A percentile compares a stretch with the other conserved stretches of the same genome.
Evolutionary conservation across 2,329 filamentous ascomycete genomes (phyloP).

Genomic region (Xylaria sp.): DNA sequence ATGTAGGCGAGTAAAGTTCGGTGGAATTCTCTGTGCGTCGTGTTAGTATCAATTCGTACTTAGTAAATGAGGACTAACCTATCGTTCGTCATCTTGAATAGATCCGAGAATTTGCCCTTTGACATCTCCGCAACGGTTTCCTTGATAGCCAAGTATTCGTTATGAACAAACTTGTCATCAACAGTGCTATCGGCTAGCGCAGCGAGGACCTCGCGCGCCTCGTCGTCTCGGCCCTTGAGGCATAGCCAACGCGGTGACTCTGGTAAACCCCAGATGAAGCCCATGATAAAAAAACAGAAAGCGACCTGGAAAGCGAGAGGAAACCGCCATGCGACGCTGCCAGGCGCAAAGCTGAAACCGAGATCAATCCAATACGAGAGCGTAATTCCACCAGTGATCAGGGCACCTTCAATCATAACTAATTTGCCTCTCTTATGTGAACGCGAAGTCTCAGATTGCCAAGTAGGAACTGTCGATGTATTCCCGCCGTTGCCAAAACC

Average conservation of each 20-base stretch:
- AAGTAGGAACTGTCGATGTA: constrained; percentile 59
- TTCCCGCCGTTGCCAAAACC: constrained; percentile 51
- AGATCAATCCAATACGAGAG: constrained; percentile 67
- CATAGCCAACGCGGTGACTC: constrained; percentile 57
- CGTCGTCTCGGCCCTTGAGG: constrained; percentile 49
- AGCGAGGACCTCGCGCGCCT: constrained; percentile 51
- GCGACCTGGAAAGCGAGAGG: constrained; percentile 63
- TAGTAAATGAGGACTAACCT: constrained; percentile 39
- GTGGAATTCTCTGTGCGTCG: constrained; percentile 52
- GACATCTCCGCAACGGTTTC: constrained; percentile 70
- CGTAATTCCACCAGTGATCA: constrained; percentile 63
- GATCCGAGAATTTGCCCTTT: constrained; percentile 58
- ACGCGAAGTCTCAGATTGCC: constrained; percentile 65
- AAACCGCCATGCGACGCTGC: constrained; percentile 62
- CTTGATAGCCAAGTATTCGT: constrained; percentile 58
- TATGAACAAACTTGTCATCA: constrained; percentile 59
- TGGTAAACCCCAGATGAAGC: constrained; percentile 57
- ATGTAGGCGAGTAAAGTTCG: constrained; percentile 60
- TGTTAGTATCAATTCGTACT: constrained; percentile 19
- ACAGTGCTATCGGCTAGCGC: constrained; percentile 47
- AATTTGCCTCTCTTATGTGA: constrained; percentile 64
- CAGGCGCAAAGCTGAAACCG: constrained; percentile 58
- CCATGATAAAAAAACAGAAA: constrained; percentile 64
- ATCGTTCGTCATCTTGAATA: constrained; percentile 63
- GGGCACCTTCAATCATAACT: constrained; percentile 64